Evolutionary conservation across 2,329 filamentous ascomycete species (phyloP).

Genomic region (Intubia oerlemansii): DNA sequence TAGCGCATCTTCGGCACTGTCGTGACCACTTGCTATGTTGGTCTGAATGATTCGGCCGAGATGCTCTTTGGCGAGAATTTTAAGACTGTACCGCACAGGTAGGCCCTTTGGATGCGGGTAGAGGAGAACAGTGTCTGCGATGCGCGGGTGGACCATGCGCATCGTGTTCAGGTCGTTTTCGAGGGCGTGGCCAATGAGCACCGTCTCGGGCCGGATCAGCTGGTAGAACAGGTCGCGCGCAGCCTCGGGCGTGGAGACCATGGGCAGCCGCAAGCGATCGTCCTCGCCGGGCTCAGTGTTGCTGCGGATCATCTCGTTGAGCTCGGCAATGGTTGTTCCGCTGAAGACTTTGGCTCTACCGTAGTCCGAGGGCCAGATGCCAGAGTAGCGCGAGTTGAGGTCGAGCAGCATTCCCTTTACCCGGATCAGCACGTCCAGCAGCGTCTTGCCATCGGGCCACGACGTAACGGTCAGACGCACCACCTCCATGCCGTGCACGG

Average conservation of each 20-base stretch:
- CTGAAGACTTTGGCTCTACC: constrained; percentile 40
- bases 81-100: constrained; percentile 60
- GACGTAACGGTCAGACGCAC: constrained; percentile 73
- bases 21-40: constrained; percentile 41
- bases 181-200: constrained; percentile 77
- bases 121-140: constrained; percentile 19
- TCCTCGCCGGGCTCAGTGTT: not conserved
- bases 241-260: constrained; percentile 52
- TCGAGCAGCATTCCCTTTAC: constrained; percentile 9
- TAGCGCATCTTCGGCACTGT: constrained; percentile 78
- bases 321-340: not conserved
- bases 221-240: constrained; percentile 63
- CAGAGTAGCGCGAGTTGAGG: constrained; percentile 70
- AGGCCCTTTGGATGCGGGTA: constrained; percentile 62
- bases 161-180: constrained; percentile 80
- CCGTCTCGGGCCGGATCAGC: constrained; percentile 53
- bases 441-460: constrained; percentile 56
- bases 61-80: constrained; percentile 45
- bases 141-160: constrained; percentile 9
- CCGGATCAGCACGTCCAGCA: constrained; percentile 45
- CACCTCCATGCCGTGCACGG: constrained; percentile 68
- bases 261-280: constrained; percentile 34
- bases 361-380: constrained; percentile 61
- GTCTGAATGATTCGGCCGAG: constrained; percentile 57
- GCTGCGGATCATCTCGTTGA: not conserved